Percentiles rank a stretch among this genome's conserved stretches.
Evolutionary conservation across 345 rosid genomes (phyloP).

Genomic region (Schrenkiella parvula): DNA sequence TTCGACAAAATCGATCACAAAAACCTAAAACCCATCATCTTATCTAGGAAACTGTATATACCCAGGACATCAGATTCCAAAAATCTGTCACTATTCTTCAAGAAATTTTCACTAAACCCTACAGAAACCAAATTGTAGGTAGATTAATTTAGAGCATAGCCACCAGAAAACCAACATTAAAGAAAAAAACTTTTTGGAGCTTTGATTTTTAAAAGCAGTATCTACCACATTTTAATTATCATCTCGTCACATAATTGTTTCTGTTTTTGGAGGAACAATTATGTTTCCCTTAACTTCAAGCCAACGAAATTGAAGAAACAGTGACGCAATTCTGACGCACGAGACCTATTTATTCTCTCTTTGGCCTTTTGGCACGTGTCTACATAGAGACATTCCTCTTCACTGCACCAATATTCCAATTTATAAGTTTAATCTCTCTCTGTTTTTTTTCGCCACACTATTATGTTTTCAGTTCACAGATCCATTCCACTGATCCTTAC

Average conservation of each 20-base stretch:
- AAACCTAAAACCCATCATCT: neutral
- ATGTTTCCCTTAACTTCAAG: conserved; percentile 29
- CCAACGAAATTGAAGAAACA: conserved; percentile 22
- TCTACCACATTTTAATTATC: neutral
- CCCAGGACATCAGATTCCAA: conserved; percentile 1
- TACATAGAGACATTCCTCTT: conserved; percentile 3
- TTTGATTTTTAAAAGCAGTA: neutral
- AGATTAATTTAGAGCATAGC: neutral
- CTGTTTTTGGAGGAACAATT: conserved; percentile 9
- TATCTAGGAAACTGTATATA: neutral
- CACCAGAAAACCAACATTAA: neutral
- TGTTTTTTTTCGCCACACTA: neutral
- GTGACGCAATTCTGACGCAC: conserved; percentile 17
- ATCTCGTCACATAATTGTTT: neutral
- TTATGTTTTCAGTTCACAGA: too few species aligned
- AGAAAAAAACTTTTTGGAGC: neutral
- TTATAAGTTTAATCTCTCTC: too few species aligned
- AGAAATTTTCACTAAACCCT: neutral
- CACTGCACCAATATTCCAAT: neutral
- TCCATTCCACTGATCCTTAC: too few species aligned
- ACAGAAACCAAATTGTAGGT: neutral
- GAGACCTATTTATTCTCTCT: neutral
- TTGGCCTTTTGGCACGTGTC: conserved; percentile 14
- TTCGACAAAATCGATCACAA: neutral
- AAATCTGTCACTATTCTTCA: neutral